Evolutionary conservation across 73 alveolate species (phyloP), one percentile per base, ranked within the genome.

Genomic region (Symbiodinium pilosum): DNA sequence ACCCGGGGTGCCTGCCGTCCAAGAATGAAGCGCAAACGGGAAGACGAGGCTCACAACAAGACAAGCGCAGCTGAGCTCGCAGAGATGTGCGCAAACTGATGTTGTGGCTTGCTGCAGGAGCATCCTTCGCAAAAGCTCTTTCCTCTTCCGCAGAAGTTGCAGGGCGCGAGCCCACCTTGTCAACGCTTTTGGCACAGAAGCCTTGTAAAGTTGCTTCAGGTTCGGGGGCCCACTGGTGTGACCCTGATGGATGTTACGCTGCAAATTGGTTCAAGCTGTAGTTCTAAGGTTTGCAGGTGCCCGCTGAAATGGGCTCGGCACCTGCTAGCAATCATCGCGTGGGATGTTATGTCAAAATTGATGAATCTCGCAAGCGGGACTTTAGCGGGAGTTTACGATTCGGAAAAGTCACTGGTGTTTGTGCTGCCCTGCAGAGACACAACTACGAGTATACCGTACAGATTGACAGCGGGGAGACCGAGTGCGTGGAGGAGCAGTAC

Each of bases 401-500:
- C 81, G 81, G 81, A 38, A 64, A 64, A n/a, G 30, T 64, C 30
- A 64, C 81, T 64, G 81, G 81, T 14, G 81, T 64, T 64, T 77
- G 87, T 34, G 87, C 47, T 32, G 87, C 87, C 12, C 43, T 77
- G 18, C 52, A 77, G 87, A 11, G 87, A 34, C 43, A 39, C 54
- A 77, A 77, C 51, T 77, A 38, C n/a, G 87, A 77, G 87, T 77
- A 77, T 51, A 77, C 87, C 12, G 47, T 77, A n/a, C 52, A 77
- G 26, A n/a, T 77, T 32, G 87, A 39, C 11, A 18, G 32, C 30
- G 51, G 87, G 52, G 87, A 38, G n/a, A 77, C 87, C 47, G 51
- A 77, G 87, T 77, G 87, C 44, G 47, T 77, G 52, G 87, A 77
- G 87, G 87, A 77, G 51, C 87, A 77, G 87, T 77, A 77, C 47